Conservation (phyloP, 1,284 basidiomycete species). For the Fomitopsis palustris region DNA sequence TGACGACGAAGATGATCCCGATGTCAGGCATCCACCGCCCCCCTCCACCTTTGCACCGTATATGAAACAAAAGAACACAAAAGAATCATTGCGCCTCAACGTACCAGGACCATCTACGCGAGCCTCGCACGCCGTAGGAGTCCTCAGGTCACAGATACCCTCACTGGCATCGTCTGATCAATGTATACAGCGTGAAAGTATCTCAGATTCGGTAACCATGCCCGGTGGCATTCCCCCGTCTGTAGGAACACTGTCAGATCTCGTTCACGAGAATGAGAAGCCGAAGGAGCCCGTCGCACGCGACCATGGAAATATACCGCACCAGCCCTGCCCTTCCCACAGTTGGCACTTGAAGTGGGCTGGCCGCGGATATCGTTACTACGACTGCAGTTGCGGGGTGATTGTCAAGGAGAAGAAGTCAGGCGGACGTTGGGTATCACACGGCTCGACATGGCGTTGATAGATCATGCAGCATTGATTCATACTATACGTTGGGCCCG, state of each 20-base stretch:
- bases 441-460: not conserved
- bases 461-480: not conserved
- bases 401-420: conserved; percentile 16
- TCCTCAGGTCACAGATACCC: no score
- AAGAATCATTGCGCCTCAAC: no score
- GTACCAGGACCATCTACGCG: not conserved
- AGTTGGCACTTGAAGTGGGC: not conserved
- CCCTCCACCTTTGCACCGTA: no score
- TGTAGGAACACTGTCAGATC: not conserved
- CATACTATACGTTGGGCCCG: no score
- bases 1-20: not conserved
- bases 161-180: not conserved
- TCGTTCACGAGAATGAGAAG: not conserved
- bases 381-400: conserved; percentile 2
- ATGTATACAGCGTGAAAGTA: not conserved
- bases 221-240: not conserved
- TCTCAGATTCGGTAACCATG: not conserved
- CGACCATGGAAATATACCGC: not conserved
- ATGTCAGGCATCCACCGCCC: not conserved
- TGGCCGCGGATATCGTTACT: not conserved
- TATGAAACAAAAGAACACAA: no score
- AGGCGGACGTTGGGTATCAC: conserved; percentile 10
- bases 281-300: not conserved
- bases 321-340: not conserved
- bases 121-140: no score